phyloP scores from a whole-genome alignment of 805 yeast genomes.

The Candida adriatica region DNA sequence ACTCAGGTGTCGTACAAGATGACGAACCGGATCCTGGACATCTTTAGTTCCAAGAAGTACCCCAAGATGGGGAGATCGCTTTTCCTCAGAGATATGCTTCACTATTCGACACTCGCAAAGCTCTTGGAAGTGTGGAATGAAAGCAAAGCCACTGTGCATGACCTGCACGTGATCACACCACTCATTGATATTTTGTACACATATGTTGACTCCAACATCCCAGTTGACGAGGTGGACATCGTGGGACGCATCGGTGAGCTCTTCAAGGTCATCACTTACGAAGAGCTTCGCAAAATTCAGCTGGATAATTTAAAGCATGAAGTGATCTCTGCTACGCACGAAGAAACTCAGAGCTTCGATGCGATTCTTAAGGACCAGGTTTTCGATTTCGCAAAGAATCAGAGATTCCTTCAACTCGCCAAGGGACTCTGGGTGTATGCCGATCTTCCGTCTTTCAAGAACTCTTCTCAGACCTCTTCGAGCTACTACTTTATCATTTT shows the following conservation, averaged over 20 bases:
- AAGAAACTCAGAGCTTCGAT: constrained; percentile 42
- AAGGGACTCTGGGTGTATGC: constrained; percentile 79
- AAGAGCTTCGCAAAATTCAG: constrained; percentile 49
- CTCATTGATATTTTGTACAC: constrained; percentile 34
- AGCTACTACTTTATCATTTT: constrained; percentile 51
- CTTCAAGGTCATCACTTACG: constrained; percentile 37
- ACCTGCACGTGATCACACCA: constrained; percentile 43
- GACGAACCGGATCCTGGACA: constrained; percentile 20
- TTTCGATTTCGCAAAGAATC: constrained; percentile 65
- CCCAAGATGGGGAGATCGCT: constrained; percentile 31
- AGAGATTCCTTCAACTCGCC: constrained; percentile 61
- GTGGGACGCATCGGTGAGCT: constrained; percentile 41
- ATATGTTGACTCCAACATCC: constrained; percentile 22
- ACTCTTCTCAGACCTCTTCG: constrained; percentile 18
- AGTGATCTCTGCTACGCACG: constrained; percentile 38
- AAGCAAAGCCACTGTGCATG: constrained; percentile 46
- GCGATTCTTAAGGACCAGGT: constrained; percentile 48
- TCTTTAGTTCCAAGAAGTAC: constrained; percentile 13
- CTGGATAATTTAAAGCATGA: constrained; percentile 32
- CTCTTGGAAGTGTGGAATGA: constrained; percentile 60
- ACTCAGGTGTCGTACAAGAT: constrained; percentile 25
- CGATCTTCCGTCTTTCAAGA: constrained; percentile 39
- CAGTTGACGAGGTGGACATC: constrained; percentile 15
- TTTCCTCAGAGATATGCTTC: constrained; percentile 47
- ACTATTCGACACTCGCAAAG: constrained; percentile 49